These are phyloP conservation scores for Neospora caninum DNA, from an alignment of 169 alveolate species.

Conservation along the genomic window DNA sequence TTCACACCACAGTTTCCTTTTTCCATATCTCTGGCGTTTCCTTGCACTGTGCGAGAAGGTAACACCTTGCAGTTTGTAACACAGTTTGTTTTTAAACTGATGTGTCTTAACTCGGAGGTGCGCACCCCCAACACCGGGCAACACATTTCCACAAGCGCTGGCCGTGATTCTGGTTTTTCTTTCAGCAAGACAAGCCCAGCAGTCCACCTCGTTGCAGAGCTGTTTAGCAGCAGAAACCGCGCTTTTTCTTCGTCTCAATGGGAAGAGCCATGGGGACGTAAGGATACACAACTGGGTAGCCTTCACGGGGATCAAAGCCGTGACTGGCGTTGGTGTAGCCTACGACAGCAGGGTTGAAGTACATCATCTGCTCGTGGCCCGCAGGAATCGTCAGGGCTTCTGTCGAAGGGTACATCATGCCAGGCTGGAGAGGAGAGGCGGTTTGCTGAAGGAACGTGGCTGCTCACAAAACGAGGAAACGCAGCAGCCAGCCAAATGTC, in stretches of 20 bases:
- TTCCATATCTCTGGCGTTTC: not conserved
- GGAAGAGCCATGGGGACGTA: constrained; percentile 25
- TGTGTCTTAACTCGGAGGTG: too few relatives aligned
- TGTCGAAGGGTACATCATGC: constrained; percentile 10
- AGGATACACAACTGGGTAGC: constrained; percentile 26
- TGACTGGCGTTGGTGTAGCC: constrained; percentile 19
- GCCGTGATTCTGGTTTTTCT: too few relatives aligned
- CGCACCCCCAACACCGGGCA: too few relatives aligned
- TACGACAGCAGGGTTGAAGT: constrained; percentile 2
- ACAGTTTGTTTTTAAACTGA: too few relatives aligned
- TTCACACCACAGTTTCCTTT: not conserved
- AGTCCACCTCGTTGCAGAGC: not conserved
- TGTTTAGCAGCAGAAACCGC: constrained; percentile 35
- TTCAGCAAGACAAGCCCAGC: too few relatives aligned
- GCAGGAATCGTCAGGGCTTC: constrained; percentile 1
- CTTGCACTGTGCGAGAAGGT: not conserved
- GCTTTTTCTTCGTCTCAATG: not conserved
- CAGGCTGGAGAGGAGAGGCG: not conserved
- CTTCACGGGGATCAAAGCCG: constrained; percentile 43
- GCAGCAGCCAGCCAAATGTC: not conserved
- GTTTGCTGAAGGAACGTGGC: not conserved
- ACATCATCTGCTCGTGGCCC: constrained; percentile 28
- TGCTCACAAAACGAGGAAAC: not conserved
- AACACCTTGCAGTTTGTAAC: not conserved
- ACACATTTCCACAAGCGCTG: too few relatives aligned